Conservation (phyloP, 2,329 filamentous ascomycete genomes). For the Colletotrichum aenigma region DNA sequence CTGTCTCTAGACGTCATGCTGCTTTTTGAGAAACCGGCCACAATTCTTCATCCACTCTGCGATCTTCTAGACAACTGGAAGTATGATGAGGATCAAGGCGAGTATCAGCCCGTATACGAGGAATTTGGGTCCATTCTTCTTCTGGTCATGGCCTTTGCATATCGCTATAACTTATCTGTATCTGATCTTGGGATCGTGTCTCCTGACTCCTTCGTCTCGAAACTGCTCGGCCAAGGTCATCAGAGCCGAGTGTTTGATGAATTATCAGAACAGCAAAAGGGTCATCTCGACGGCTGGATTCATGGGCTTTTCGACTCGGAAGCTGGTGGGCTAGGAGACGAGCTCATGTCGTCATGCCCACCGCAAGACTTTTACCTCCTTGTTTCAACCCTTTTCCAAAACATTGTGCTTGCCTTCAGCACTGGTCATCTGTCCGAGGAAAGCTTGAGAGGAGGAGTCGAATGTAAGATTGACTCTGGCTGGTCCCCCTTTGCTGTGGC, state of each 20-base stretch:
- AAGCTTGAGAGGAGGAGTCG: conserved; percentile 74
- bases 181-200: conserved; percentile 67
- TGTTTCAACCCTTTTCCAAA: conserved; percentile 77
- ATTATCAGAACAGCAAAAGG: conserved; percentile 66
- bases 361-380: conserved; percentile 84
- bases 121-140: conserved; percentile 82
- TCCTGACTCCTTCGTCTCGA: conserved; percentile 70
- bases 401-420: conserved; percentile 74
- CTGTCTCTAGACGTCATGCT: conserved; percentile 76
- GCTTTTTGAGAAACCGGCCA: conserved; percentile 72
- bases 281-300: conserved; percentile 76
- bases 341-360: conserved; percentile 80
- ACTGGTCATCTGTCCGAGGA: conserved; percentile 70
- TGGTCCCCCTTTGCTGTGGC: background rate
- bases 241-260: conserved; percentile 62
- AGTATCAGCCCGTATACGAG: conserved; percentile 86
- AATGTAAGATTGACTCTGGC: conserved; percentile 59
- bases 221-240: conserved; percentile 65
- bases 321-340: conserved; percentile 75
- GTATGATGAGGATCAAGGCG: conserved; percentile 82
- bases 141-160: conserved; percentile 74
- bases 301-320: conserved; percentile 78
- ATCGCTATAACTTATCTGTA: conserved; percentile 71
- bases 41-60: conserved; percentile 76
- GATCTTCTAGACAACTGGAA: conserved; percentile 78